Percentiles rank a stretch among this genome's conserved stretches.
Evolutionary conservation across 139 green algal genomes (phyloP).

Genomic region (Chlorella sp.): DNA sequence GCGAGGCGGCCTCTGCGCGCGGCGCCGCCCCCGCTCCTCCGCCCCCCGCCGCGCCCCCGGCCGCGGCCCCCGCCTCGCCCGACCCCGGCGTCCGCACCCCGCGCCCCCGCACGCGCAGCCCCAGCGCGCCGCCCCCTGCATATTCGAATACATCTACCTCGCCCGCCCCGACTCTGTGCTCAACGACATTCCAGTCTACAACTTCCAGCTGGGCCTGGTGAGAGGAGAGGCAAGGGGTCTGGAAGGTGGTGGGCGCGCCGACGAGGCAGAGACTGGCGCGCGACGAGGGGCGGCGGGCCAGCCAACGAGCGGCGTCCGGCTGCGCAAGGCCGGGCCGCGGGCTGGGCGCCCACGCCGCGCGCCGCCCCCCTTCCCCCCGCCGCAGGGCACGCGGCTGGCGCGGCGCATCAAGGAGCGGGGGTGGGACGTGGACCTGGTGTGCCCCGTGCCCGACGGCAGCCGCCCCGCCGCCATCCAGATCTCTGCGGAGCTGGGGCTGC

Average conservation of each 20-base stretch:
- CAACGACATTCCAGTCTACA: conserved; percentile 97
- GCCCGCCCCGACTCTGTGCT: conserved; percentile 87
- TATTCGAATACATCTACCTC: conserved; percentile 99
- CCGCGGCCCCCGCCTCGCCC: background rate
- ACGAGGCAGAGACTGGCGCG: too few species aligned
- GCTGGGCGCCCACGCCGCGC: too few species aligned
- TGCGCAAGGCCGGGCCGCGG: too few species aligned
- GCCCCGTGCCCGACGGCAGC: conserved; percentile 92
- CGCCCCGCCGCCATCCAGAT: conserved; percentile 90
- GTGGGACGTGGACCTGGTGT: conserved; percentile 95
- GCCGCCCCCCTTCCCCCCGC: too few species aligned
- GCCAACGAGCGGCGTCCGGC: too few species aligned
- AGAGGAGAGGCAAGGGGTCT: too few species aligned
- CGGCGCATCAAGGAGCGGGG: conserved; percentile 71
- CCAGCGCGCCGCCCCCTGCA: conserved; percentile 77
- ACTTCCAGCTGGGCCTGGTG: conserved; percentile 93
- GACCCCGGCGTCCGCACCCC: background rate
- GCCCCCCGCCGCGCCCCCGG: background rate
- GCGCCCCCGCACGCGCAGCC: background rate
- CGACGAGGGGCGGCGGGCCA: too few species aligned
- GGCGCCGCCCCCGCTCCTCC: background rate
- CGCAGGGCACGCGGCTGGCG: conserved; percentile 75
- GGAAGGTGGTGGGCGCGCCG: too few species aligned
- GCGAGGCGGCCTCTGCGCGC: background rate
- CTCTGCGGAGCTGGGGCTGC: conserved; percentile 79